A percentile compares a stretch with the other conserved stretches of the same genome.
These are phyloP conservation scores for Golubevia sp. DNA, from an alignment of 1,284 basidiomycete species.

Conservation along the genomic window DNA sequence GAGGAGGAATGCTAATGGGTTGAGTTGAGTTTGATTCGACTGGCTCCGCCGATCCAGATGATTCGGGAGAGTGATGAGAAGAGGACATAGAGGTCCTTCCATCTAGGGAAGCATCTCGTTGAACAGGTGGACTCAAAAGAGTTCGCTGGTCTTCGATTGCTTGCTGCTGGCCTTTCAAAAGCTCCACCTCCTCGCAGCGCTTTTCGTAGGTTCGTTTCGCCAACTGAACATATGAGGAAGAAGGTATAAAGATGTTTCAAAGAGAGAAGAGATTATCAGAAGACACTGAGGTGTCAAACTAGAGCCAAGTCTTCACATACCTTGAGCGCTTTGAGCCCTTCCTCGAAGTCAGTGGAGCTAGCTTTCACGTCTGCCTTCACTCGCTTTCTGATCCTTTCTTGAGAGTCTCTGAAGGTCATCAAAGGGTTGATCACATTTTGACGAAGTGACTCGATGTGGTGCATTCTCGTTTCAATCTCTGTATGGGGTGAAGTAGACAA, in stretches of 20 bases:
- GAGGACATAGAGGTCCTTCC: not conserved
- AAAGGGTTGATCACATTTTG: conserved; percentile 38
- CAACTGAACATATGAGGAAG: conserved; percentile 22
- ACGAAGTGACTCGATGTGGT: conserved; percentile 34
- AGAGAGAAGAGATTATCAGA: not conserved
- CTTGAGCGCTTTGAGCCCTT: not conserved
- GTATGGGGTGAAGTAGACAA: no score
- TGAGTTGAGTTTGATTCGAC: not conserved
- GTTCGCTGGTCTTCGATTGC: conserved; percentile 52
- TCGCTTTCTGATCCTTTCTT: conserved; percentile 12
- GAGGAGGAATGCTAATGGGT: not conserved
- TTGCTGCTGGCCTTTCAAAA: conserved; percentile 41
- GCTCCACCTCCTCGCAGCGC: conserved; percentile 49
- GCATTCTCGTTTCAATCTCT: conserved; percentile 40
- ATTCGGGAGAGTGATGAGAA: conserved; percentile 5
- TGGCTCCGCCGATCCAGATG: not conserved
- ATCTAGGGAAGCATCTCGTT: not conserved
- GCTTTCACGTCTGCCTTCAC: conserved; percentile 11
- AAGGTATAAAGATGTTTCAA: not conserved
- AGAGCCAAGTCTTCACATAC: not conserved
- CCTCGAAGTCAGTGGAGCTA: not conserved
- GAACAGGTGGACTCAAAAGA: conserved; percentile 21
- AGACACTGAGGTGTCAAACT: not conserved
- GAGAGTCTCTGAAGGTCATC: conserved; percentile 40
- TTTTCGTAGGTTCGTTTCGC: conserved; percentile 45